Base-by-base conservation (phyloP, 805 yeast species). In the Torulaspora indica region DNA sequence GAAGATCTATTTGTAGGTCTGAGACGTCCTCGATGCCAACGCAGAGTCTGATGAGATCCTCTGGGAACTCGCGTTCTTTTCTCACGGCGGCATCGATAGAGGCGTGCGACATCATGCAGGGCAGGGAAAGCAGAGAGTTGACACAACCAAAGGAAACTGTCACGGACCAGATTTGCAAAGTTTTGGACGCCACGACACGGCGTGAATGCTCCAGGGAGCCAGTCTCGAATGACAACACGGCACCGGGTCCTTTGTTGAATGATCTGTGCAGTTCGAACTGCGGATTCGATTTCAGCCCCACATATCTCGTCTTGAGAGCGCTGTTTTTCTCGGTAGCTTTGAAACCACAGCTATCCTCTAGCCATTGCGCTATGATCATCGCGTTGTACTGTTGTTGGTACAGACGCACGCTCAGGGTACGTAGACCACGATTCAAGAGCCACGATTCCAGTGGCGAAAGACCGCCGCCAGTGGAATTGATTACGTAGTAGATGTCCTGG, bases 61-160 rank as follows among this genome's bases (percentile, higher is more conserved):
- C 97, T 2, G 96, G 96, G 68, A 90, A 81, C 35, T 81, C 88
- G 63, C 98, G 79, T 64, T 85, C 95, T 38, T 81, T 81, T 65
- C 97, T 79, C 3, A 87, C 81, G 59, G 85, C 79, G 20, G 89
- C 83, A 55, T 89, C 96, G 50, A 90, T 90, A 2, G 96, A 83
- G n/a, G 97, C 97, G 61, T 90, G 98, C 5, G 96, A 86, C 97
- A 90, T 90, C 65, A 78, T 78, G 66, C 97, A 87, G 12, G 98
- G 98, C 81, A 90, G 77, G 31, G 96, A 87, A 46, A 90, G 87
- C 60, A 90, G 74, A 13, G 95, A 85, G 71, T 88, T 87, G 48
- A 91, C 96, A 64, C 95, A 85, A 17, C 98, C 98, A 67, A 90
- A 90, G 8, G 95, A 85, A 7, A 90, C 97, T 5, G 95, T 86